phyloP scores from a whole-genome alignment of 768 basidiomycete genomes.

The Xanthoconium purpureum region DNA sequence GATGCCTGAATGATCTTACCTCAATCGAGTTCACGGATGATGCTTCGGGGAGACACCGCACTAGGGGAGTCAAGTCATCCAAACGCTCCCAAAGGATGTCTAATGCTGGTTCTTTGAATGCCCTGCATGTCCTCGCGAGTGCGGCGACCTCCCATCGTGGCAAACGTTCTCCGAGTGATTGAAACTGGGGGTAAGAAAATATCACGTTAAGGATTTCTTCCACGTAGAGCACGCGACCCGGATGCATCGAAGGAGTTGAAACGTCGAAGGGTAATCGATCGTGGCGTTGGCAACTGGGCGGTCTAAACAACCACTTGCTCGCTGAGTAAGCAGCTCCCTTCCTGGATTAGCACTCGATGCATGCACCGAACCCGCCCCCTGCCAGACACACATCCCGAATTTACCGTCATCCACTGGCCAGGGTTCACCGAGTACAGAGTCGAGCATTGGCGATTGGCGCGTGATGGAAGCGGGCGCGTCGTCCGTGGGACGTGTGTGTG shows the following conservation, averaged over 20 bases:
- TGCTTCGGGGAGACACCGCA: conserved; percentile 8
- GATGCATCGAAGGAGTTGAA: not conserved
- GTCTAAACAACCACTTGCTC: too few relatives aligned
- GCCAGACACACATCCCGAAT: conserved; percentile 46
- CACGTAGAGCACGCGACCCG: not conserved
- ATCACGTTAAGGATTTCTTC: not conserved
- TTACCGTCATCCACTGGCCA: conserved; percentile 43
- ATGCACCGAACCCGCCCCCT: conserved; percentile 40
- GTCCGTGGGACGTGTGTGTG: conserved; percentile 31
- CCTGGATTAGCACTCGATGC: conserved; percentile 15
- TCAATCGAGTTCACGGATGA: not conserved
- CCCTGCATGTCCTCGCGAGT: conserved; percentile 14
- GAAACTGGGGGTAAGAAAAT: not conserved
- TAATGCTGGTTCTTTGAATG: conserved; percentile 12
- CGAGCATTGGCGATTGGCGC: conserved; percentile 47
- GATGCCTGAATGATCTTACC: conserved; percentile 1
- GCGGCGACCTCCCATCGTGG: not conserved
- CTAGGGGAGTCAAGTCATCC: conserved; percentile 6
- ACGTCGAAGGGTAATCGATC: too few relatives aligned
- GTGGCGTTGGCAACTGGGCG: too few relatives aligned
- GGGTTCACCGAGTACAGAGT: conserved; percentile 61
- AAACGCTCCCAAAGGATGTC: conserved; percentile 8
- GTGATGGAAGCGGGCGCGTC: conserved; percentile 38
- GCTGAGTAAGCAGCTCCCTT: not conserved
- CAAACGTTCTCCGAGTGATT: not conserved